Base-by-base conservation (phyloP, 2,329 filamentous ascomycete genomes). In the Exophiala lecanii-corni region DNA sequence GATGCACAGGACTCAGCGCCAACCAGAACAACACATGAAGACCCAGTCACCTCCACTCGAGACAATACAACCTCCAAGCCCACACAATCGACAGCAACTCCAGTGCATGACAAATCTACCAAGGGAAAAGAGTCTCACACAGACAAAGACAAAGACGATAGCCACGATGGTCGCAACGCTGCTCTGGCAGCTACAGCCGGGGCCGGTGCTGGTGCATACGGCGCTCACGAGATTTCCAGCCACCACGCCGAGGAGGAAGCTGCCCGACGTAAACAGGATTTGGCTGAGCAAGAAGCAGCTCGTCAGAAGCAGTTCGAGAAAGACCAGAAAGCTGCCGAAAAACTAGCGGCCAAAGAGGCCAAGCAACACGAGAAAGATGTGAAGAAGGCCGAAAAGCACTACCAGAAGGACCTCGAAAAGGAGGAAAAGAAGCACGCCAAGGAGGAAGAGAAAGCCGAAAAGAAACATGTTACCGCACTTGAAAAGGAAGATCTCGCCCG, bases 261-360 rank as follows among this genome's bases (percentile, higher is more conserved):
- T 36, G 40, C 36, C 12, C 40, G 49, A 28, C 49, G 51, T 34
- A 46, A 54, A 25, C 23, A 26, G 6, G 45, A 52, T 20, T 35
- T 54, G 6, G 50, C 37, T 26, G 43, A 50, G 26, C 50, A 53
- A 26, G 43, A 49, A 31, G 49, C 37, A 9, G 49, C 46, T 20
- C 50, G 49, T 9, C 50, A 46, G 23, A 50, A 40, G 28, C 46
- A 53, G 19, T 50, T 36, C 20, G 50, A 47, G 20, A 47, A 45
- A 17, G 50, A 53, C 16, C 43, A 50, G 28, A 50, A 47, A 25
- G 43, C 43, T 6, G 46, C 50, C 5, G 39, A 47, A 26, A 51
- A 53, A 36, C 41, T 31, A 20, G 44, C 45, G 9, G 39, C 40
- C 31, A 53, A 49, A 21, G 43, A 47, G 23, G 43, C 49, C 36